Base-by-base conservation (phyloP, 768 basidiomycete species). In the Suillus variegatus region DNA sequence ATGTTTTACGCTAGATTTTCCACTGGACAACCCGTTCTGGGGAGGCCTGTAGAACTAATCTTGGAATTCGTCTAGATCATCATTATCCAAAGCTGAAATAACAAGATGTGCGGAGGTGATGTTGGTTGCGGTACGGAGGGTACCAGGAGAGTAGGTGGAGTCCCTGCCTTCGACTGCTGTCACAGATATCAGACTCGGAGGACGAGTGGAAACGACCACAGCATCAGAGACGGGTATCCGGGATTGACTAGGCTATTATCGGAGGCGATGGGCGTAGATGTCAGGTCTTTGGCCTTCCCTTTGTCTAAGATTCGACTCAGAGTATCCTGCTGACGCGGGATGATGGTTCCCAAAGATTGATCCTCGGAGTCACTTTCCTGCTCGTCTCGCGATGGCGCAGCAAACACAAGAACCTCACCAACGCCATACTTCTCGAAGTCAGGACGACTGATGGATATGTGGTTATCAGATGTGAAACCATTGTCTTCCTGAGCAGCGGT, bases 41-140 rank as follows among this genome's bases (percentile, higher is more conserved):
- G 38, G 64, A 4, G 89, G 89, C 49, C 79, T 80, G 73, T 89
- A 92, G 75, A 93, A 93, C 9, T 93, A 79, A 70, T 92, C 89
- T 44, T 85, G 85, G 78, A 90, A 93, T 13, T 84, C 81, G n/a
- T 91, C 89, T 8, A 92, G 79, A 67, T 92, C 90, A 64, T 89
- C 88, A 0, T 84, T 82, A 12, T 86, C 84, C 43, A 91, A 76
- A 3, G 82, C 82, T n/a, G 82, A 84, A 32, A 74, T 64, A 38
- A 71, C 73, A 73, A 75, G 69, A 49, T 70, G 74, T 18, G 76
- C 66, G 28, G 86, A 86, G 13, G 82, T 71, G 73, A 80, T 68
- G 72, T 80, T 64, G 69, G 71, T 12, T 67, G 64, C 20, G 65
- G 56, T 25, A 51, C 65, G 47, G 49, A 62, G 36, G 66, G 58